Base-by-base conservation (phyloP, 2,329 filamentous ascomycete species). In the Geoglossum cookeanum region DNA sequence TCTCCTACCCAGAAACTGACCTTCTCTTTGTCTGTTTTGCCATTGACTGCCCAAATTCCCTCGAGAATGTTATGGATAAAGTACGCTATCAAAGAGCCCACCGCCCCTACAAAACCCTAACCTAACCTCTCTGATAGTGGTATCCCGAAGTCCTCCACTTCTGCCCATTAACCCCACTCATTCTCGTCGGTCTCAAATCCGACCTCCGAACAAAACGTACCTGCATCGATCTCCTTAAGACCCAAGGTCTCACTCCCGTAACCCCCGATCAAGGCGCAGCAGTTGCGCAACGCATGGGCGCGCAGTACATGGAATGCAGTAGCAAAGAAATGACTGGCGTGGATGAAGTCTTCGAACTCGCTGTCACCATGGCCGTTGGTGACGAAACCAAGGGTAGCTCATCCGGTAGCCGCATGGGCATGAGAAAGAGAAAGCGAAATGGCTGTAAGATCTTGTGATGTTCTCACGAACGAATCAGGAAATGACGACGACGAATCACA, bases 21-120 rank as follows among this genome's bases (percentile, higher is more conserved):
- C 78, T 98, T 37, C 83, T 98, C 59, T 97, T 98, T 70, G 92
- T 98, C 63, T 98, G 92, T 77, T 98, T 98, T 71, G 92, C 92
- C 62, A 96, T 98, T 67, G 92, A 98, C 72, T 98, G 92, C 70
- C 92, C 92, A 39, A 96, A 95, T 71, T 97, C 91, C 5, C 77
- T 98, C 56, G 92, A 98, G 68, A 98, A 98, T 71, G 91, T 98
- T 59, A 84, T 97, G 75, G 92, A 98, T 75, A 98, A 98, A 84
- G 92, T 96, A 74, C 61, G 75, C 45, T n/a, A 52, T 42, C 51
- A 51, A 42, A 37, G 29, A 56, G 29, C 22, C 55, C 39, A 13
- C 45, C 48, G 8, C 39, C 33, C 47, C 30, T 13, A 29, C 49
- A 9, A 39, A 61, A 62, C 39, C 61, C 60, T 48, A 57, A 58